Percentiles rank a stretch among this genome's conserved stretches.
phyloP scores from a whole-genome alignment of 1,284 basidiomycete genomes.

The Phylloporus gajari region DNA sequence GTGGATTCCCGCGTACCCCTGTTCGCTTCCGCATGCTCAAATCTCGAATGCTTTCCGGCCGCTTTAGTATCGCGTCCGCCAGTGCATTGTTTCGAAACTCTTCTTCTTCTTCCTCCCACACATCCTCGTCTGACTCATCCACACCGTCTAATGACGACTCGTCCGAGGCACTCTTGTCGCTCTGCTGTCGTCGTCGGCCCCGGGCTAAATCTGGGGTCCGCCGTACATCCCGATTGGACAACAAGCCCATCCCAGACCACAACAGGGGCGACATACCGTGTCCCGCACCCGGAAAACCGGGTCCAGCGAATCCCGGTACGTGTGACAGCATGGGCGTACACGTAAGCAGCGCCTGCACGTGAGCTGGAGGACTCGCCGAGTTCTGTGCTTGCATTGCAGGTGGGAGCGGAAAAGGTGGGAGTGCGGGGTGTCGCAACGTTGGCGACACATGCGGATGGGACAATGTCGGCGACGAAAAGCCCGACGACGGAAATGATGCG shows the following conservation, averaged over 20 bases:
- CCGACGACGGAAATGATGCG: slow-evolving; percentile 42
- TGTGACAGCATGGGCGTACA: slow-evolving; percentile 37
- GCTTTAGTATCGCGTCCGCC: slow-evolving; percentile 69
- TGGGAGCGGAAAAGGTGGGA: slow-evolving; percentile 31
- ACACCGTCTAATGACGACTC: slow-evolving; percentile 40
- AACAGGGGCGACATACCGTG: slow-evolving; percentile 35
- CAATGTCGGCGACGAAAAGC: slow-evolving; percentile 37
- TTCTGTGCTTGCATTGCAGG: slow-evolving; percentile 39
- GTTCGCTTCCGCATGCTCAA: slow-evolving; percentile 25
- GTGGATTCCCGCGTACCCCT: slow-evolving; percentile 1
- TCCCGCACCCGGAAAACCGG: slow-evolving; percentile 19
- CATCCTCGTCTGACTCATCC: slow-evolving; percentile 29
- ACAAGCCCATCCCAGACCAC: slow-evolving; percentile 39
- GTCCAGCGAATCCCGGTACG: slow-evolving; percentile 24
- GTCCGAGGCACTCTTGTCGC: slow-evolving; percentile 33
- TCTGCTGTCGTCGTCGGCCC: slow-evolving; percentile 31
- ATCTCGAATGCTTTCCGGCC: slow-evolving; percentile 50
- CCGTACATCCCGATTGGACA: slow-evolving; percentile 34
- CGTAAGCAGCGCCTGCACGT: slow-evolving; percentile 45
- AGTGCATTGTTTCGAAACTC: slow-evolving; percentile 55
- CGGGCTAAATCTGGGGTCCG: slow-evolving; percentile 40
- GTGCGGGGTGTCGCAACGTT: slow-evolving; percentile 23
- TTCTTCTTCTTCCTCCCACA: slow-evolving; percentile 30
- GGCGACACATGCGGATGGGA: slow-evolving; percentile 32
- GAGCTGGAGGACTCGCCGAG: slow-evolving; percentile 38